Base-by-base conservation (phyloP, 192 early-diverging fungal species). In the Rhizophagus clarus region DNA sequence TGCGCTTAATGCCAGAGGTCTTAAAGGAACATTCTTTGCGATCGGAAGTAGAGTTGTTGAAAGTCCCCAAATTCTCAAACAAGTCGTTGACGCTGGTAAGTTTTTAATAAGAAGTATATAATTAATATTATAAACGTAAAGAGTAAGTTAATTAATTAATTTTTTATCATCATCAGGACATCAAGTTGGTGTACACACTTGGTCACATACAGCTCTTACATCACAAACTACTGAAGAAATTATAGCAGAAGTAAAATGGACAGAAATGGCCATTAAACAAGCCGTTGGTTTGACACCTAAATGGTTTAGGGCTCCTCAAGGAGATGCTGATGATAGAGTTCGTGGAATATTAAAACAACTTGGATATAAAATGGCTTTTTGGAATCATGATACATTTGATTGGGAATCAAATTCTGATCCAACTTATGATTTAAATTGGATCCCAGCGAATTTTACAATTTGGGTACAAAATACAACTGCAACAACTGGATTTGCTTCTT, bases 251-350 rank as follows among this genome's bases (percentile, higher is more conserved):
- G 70, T 90, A 61, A 84, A 84, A 74, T 91, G 87, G 87, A 91
- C 85, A 11, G 89, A 84, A 75, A 74, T 77, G 37, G 84, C 82
- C 7, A 86, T 91, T 63, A 77, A 89, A 51, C 82, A 87, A 74
- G 80, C 85, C 4, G 84, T 79, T 40, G 88, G 88, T 63, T 61
- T 86, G 26, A 56, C 83, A 12, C 89, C 90, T 20, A 81, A 83
- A 63, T 89, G 85, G 72, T 87, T 88, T 79, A 84, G 91, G 72
- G 86, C 91, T 29, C 81, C 82, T 12, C 75, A 88, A 67, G 93
- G 93, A 31, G 93, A 94, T 76, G 84, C 91, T 45, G 90, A 93
- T 82, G 88, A 94, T 81, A 90, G 92, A 79, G 88, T 93, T 45
- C 87, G 93, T 61, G 84, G 82, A 61, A 89, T 94, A 72, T 83